phyloP scores from a whole-genome alignment of 768 basidiomycete species.

The Sporobolomyces roseus region DNA sequence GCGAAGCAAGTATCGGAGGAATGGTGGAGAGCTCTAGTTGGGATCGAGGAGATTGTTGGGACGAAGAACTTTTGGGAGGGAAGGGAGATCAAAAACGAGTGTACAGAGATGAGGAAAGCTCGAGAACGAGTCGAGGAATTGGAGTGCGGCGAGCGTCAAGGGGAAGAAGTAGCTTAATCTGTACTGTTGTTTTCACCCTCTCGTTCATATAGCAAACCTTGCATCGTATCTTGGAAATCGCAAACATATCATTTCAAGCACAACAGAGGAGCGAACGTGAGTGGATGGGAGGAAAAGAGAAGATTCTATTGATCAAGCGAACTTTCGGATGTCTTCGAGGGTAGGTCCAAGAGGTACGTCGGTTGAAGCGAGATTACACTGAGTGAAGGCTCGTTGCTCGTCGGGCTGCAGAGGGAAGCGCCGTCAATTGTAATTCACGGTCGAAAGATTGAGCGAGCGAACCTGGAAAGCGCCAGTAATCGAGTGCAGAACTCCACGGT shows the following conservation, averaged over 20 bases:
- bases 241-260: no score
- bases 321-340: conserved; percentile 59
- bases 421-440: neutral
- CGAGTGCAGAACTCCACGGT: conserved; percentile 72
- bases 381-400: conserved; percentile 19
- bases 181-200: neutral
- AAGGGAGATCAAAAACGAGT: neutral
- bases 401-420: neutral
- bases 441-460: conserved; percentile 45
- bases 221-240: neutral
- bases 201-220: neutral
- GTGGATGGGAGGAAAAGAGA: neutral
- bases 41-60: neutral
- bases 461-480: conserved; percentile 67
- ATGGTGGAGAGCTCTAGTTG: conserved; percentile 20
- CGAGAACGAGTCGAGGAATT: neutral
- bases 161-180: neutral
- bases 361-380: conserved; percentile 78
- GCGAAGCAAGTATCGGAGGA: conserved; percentile 22
- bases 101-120: conserved; percentile 24
- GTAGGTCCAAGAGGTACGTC: conserved; percentile 66
- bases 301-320: conserved; percentile 15
- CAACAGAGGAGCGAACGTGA: neutral
- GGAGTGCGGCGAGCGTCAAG: neutral
- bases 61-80: conserved; percentile 7